Evolutionary conservation across 1,284 basidiomycete genomes (phyloP).

Genomic region (Pseudozyma sp.): DNA sequence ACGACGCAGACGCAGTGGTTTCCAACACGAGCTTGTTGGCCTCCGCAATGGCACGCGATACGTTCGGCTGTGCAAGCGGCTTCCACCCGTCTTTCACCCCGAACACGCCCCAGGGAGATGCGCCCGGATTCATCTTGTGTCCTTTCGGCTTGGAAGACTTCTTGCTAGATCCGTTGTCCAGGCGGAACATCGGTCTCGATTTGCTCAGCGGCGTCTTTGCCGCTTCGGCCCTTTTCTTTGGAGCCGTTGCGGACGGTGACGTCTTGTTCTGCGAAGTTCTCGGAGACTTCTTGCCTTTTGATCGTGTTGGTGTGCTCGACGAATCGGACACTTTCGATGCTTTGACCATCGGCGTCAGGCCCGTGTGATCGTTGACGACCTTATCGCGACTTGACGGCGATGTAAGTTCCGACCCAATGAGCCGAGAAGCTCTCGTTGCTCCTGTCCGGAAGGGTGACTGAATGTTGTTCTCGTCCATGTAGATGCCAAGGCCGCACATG

Average conservation of each 20-base stretch:
- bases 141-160: conserved; percentile 40
- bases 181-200: conserved; percentile 47
- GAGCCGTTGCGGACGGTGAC: conserved; percentile 11
- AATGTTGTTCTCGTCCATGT: conserved; percentile 28
- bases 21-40: conserved; percentile 32
- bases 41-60: conserved; percentile 36
- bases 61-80: conserved; percentile 39
- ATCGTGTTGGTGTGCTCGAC: conserved; percentile 31
- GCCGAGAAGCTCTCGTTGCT: background rate
- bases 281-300: conserved; percentile 15
- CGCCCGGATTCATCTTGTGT: conserved; percentile 37
- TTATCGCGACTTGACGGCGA: conserved; percentile 1
- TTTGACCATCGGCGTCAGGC: conserved; percentile 45
- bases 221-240: conserved; percentile 19
- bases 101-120: conserved; percentile 47
- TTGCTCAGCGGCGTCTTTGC: conserved; percentile 37
- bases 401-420: background rate
- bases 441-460: conserved; percentile 29
- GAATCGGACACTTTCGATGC: conserved; percentile 23
- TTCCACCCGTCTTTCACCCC: conserved; percentile 45
- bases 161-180: conserved; percentile 42
- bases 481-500: conserved; percentile 36
- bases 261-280: background rate
- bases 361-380: conserved; percentile 12
- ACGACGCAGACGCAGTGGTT: background rate